Evolutionary conservation across 805 yeast genomes (phyloP).

Genomic region (Kuraishia borneana): DNA sequence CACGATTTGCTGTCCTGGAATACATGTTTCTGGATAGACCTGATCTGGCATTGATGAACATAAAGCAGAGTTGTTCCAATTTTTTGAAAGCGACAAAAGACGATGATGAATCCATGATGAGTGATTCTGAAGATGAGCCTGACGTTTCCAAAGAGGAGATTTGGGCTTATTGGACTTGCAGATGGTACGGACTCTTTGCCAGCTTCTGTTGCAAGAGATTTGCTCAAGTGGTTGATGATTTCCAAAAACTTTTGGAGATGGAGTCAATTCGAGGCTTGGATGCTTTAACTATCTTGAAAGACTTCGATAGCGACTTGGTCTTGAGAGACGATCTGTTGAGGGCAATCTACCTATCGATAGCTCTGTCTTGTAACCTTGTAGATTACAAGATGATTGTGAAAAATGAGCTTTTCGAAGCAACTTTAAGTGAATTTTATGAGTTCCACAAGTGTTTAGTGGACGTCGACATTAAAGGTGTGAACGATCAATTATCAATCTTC

Average conservation of each 20-base stretch:
- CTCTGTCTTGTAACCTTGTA: not conserved
- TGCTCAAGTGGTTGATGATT: slow-evolving; percentile 10
- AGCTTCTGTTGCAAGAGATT: slow-evolving; percentile 14
- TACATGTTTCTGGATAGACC: not conserved
- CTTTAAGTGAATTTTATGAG: too few species aligned
- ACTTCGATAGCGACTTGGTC: slow-evolving; percentile 1
- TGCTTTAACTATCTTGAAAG: slow-evolving; percentile 1
- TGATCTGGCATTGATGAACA: not conserved
- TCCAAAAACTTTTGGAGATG: slow-evolving; percentile 6
- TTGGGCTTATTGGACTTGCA: slow-evolving; percentile 16
- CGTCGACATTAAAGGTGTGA: too few species aligned
- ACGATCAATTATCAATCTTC: too few species aligned
- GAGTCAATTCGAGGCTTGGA: slow-evolving; percentile 1
- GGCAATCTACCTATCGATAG: slow-evolving; percentile 1
- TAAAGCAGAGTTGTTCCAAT: not conserved
- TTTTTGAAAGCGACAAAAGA: not conserved
- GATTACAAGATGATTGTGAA: not conserved
- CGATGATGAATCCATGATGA: not conserved
- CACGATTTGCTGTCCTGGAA: not conserved
- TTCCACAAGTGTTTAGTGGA: too few species aligned
- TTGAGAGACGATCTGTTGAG: slow-evolving; percentile 1
- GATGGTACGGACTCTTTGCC: slow-evolving; percentile 16
- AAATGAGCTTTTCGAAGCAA: too few species aligned
- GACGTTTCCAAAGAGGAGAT: slow-evolving; percentile 6
- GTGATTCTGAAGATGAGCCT: not conserved